A percentile compares a stretch with the other conserved stretches of the same genome.
Evolutionary conservation across 2,329 filamentous ascomycete genomes (phyloP).

Genomic region (Talaromyces atroroseus): DNA sequence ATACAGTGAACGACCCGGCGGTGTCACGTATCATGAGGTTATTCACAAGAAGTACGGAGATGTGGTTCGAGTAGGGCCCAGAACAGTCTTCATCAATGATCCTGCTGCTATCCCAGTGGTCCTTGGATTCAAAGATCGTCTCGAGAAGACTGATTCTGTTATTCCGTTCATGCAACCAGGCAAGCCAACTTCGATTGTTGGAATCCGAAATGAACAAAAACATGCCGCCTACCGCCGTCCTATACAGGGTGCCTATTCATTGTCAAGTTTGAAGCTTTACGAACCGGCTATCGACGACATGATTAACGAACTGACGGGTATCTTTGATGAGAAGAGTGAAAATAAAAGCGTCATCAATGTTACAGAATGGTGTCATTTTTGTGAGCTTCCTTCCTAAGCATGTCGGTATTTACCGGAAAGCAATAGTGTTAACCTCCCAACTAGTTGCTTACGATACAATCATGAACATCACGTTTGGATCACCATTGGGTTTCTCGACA

Average conservation of each 20-base stretch:
- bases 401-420: neutral
- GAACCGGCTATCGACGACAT: slow-evolving; percentile 9
- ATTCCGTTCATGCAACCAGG: slow-evolving; percentile 8
- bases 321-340: slow-evolving; percentile 1
- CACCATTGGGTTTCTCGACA: slow-evolving; percentile 4
- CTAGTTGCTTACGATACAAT: slow-evolving; percentile 10
- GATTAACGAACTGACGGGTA: slow-evolving; percentile 4
- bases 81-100: slow-evolving; percentile 7
- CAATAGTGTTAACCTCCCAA: neutral
- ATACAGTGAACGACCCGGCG: slow-evolving; percentile 10
- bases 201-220: slow-evolving; percentile 8
- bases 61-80: slow-evolving; percentile 6
- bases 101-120: slow-evolving; percentile 7
- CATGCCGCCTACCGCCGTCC: slow-evolving; percentile 8
- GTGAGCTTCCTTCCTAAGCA: neutral
- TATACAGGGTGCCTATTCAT: slow-evolving; percentile 6
- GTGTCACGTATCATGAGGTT: slow-evolving; percentile 8
- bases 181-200: slow-evolving; percentile 7
- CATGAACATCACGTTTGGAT: slow-evolving; percentile 8
- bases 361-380: slow-evolving; percentile 9
- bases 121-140: slow-evolving; percentile 8
- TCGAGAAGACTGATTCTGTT: slow-evolving; percentile 8
- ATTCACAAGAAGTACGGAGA: slow-evolving; percentile 11
- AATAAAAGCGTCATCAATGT: neutral
- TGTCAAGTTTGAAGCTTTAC: slow-evolving; percentile 8